A percentile compares a stretch with the other conserved stretches of the same genome.
Conservation (phyloP, 2,329 filamentous ascomycete genomes). For the Pyrenochaeta sp. region DNA sequence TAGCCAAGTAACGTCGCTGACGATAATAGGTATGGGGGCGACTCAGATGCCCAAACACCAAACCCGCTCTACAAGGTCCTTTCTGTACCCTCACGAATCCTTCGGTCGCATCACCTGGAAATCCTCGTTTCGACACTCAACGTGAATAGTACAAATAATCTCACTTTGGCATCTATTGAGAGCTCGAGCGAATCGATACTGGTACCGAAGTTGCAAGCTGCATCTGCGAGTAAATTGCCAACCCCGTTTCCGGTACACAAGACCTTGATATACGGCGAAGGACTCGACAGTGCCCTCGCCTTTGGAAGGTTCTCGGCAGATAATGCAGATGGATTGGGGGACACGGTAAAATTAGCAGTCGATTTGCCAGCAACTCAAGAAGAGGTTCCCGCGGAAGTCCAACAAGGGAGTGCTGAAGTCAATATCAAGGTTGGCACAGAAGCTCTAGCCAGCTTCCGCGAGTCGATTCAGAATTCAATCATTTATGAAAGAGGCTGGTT, state of each 20-base stretch:
- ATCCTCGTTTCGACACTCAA: conserved; percentile 64
- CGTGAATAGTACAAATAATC: conserved; percentile 49
- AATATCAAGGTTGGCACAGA: conserved; percentile 69
- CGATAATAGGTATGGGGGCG: conserved; percentile 61
- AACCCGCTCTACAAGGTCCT: conserved; percentile 67
- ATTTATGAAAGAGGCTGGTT: conserved; percentile 79
- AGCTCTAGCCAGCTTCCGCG: conserved; percentile 72
- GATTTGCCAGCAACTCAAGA: conserved; percentile 58
- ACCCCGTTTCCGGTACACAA: conserved; percentile 86
- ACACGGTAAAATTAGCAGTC: conserved; percentile 64
- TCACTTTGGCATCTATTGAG: conserved; percentile 36
- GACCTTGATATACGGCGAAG: conserved; percentile 75
- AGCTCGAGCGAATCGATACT: conserved; percentile 71
- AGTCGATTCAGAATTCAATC: conserved; percentile 72
- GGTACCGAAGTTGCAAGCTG: conserved; percentile 75
- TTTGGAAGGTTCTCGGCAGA: conserved; percentile 52
- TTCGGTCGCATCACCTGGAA: conserved; percentile 70
- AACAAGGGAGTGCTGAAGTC: conserved; percentile 53
- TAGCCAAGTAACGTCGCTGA: no score
- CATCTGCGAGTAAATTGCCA: conserved; percentile 68
- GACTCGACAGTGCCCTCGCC: conserved; percentile 71
- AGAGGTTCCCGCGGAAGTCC: conserved; percentile 39
- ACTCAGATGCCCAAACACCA: conserved; percentile 54
- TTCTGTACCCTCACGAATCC: conserved; percentile 66
- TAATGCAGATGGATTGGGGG: conserved; percentile 47